phyloP scores from a whole-genome alignment of 2,329 filamentous ascomycete genomes.

The Tetracladium maxilliforme region DNA sequence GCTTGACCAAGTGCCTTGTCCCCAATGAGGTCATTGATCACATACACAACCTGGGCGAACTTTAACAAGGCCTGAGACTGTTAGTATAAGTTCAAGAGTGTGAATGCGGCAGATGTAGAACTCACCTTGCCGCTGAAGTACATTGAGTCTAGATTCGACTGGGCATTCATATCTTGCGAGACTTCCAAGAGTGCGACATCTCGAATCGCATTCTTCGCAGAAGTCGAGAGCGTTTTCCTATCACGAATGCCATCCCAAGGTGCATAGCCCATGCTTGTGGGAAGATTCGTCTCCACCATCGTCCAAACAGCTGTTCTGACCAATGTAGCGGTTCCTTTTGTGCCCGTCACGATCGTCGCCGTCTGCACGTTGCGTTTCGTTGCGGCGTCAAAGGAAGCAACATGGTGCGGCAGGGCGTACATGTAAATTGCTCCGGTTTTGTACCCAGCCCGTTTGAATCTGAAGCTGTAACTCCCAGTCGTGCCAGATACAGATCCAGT shows the following conservation, averaged over 20 bases:
- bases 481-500: slow-evolving; percentile 44
- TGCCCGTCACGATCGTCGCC: slow-evolving; percentile 61
- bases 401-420: slow-evolving; percentile 80
- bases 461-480: slow-evolving; percentile 57
- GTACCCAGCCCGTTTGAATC: slow-evolving; percentile 58
- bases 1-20: slow-evolving; percentile 39
- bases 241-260: slow-evolving; percentile 54
- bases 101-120: too few species aligned
- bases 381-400: slow-evolving; percentile 53
- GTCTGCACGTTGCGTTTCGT: slow-evolving; percentile 32
- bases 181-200: slow-evolving; percentile 56
- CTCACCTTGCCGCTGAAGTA: slow-evolving; percentile 78
- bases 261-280: slow-evolving; percentile 58
- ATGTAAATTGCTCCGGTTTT: slow-evolving; percentile 51
- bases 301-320: slow-evolving; percentile 63
- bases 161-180: slow-evolving; percentile 56
- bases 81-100: too few species aligned
- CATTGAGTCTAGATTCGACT: slow-evolving; percentile 71
- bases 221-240: slow-evolving; percentile 28
- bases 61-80: too few species aligned
- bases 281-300: slow-evolving; percentile 60
- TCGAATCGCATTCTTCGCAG: slow-evolving; percentile 43
- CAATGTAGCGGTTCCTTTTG: slow-evolving; percentile 67
- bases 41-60: slow-evolving; percentile 54
- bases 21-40: slow-evolving; percentile 45